Conservation (phyloP, 306 rosid species). For the Begonia peltatifolia region DNA sequence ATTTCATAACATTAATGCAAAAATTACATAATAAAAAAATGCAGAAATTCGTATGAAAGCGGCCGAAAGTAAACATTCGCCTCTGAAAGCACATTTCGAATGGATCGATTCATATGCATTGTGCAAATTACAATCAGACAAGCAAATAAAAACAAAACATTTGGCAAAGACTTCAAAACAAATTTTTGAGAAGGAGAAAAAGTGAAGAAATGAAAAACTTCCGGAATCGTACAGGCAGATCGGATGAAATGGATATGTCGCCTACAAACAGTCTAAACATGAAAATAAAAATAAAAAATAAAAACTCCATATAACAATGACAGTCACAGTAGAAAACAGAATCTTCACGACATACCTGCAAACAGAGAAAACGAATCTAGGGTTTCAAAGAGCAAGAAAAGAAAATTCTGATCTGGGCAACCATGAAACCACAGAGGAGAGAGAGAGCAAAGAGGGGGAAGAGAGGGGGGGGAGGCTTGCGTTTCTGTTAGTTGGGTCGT, state of each 20-base stretch:
- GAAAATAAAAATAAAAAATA: constrained; percentile 2
- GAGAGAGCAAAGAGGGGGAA: constrained; percentile 9
- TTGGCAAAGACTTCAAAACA: too few relatives aligned
- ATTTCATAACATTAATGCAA: too few relatives aligned
- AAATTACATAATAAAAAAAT: too few relatives aligned
- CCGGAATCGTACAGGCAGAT: too few relatives aligned
- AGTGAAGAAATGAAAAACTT: constrained; percentile 3
- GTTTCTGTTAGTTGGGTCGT: constrained; percentile 30
- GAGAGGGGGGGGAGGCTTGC: constrained; percentile 16
- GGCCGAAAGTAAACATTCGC: too few relatives aligned
- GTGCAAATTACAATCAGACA: constrained; percentile 8
- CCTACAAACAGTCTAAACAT: constrained; percentile 22
- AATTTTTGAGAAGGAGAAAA: too few relatives aligned
- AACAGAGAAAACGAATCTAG: constrained; percentile 39
- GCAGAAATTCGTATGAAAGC: too few relatives aligned
- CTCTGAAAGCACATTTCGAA: constrained; percentile 4
- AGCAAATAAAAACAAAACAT: too few relatives aligned
- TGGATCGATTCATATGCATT: constrained; percentile 24
- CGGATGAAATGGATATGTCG: constrained; percentile 23
- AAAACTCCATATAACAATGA: constrained; percentile 1
- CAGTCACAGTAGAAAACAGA: constrained; percentile 15
- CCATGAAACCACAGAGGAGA: constrained; percentile 25
- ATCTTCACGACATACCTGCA: constrained; percentile 22
- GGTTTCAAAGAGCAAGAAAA: constrained; percentile 24
- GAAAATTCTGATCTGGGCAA: constrained; percentile 10